phyloP scores from a whole-genome alignment of 1,139 yeast species.

The Suhomyces chickasaworum region DNA sequence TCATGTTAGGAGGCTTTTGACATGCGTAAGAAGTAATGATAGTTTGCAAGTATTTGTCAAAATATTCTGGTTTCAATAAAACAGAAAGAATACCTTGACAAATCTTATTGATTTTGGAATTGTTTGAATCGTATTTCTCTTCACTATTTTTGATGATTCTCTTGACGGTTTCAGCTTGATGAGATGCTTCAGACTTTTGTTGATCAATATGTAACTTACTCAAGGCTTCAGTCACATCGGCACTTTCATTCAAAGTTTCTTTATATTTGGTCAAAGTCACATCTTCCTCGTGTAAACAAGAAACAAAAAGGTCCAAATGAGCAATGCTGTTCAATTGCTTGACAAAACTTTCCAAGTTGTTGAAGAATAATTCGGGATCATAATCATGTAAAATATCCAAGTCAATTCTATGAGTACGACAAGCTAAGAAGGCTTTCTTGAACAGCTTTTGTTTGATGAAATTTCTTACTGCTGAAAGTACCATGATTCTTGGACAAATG shows the following conservation, averaged over 20 bases:
- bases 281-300: constrained; percentile 85
- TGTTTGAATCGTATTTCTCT: constrained; percentile 29
- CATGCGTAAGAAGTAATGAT: constrained; percentile 91
- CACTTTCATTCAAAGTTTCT: constrained; percentile 55
- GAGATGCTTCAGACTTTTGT: neutral
- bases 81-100: constrained; percentile 71
- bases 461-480: constrained; percentile 77
- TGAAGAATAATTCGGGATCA: constrained; percentile 66
- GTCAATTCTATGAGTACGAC: constrained; percentile 91
- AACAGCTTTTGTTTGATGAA: constrained; percentile 62
- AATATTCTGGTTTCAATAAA: constrained; percentile 54
- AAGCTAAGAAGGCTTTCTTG: constrained; percentile 71
- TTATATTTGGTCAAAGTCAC: constrained; percentile 80
- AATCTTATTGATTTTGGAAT: constrained; percentile 72
- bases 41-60: constrained; percentile 67
- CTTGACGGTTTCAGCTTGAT: constrained; percentile 13
- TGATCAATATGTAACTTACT: constrained; percentile 7
- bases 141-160: constrained; percentile 24
- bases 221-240: constrained; percentile 8
- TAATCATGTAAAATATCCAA: constrained; percentile 88
- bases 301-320: constrained; percentile 81
- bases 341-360: constrained; percentile 68
- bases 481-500: constrained; percentile 90
- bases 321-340: constrained; percentile 71
- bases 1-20: constrained; percentile 82